phyloP scores from a whole-genome alignment of 75 land plant genomes.

The Pinus tabuliformis region DNA sequence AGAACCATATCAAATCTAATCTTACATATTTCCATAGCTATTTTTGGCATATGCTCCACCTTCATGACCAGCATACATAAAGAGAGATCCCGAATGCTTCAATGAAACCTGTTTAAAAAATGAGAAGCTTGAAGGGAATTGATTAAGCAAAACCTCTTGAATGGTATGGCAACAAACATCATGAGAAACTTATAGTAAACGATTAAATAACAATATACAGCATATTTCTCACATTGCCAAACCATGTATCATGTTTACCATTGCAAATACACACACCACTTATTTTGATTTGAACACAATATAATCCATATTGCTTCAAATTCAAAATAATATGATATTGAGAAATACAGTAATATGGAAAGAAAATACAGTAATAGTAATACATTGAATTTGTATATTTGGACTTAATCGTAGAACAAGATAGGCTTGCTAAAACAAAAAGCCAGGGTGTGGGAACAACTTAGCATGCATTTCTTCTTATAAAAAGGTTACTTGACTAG shows the following conservation, averaged over 20 bases:
- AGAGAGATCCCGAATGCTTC: constrained; percentile 98
- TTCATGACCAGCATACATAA: constrained; percentile 91
- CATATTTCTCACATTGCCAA: neutral
- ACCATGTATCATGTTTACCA: neutral
- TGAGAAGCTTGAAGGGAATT: neutral
- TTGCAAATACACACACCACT: neutral
- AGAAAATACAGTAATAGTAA: neutral
- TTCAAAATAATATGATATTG: neutral
- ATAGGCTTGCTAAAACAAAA: constrained; percentile 3
- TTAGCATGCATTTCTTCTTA: neutral
- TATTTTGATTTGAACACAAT: neutral
- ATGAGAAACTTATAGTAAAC: neutral
- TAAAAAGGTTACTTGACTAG: neutral
- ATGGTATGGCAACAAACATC: neutral
- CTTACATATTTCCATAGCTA: constrained; percentile 96
- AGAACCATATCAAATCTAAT: neutral
- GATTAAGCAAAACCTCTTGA: neutral
- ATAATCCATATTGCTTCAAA: neutral
- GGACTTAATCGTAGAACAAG: neutral
- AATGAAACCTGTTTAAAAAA: constrained; percentile 67
- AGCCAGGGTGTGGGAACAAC: neutral
- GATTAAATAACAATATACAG: neutral
- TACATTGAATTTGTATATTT: neutral
- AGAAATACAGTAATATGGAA: neutral
- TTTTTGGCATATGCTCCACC: constrained; percentile 99